A percentile compares a stretch with the other conserved stretches of the same genome.
Conservation (phyloP, 345 rosid species). For the Salix caprea region DNA sequence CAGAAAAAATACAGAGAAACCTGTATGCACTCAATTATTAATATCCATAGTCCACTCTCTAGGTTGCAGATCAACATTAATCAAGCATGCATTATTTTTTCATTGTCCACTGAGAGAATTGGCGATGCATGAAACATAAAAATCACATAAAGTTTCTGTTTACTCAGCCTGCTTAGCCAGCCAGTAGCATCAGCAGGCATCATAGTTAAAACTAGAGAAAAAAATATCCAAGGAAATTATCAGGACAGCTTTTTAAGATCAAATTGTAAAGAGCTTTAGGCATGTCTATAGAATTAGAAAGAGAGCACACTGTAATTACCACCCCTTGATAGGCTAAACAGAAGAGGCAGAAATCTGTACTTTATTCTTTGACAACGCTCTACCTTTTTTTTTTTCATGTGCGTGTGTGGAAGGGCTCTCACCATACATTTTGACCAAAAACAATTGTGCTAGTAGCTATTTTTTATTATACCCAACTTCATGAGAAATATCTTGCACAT, state of each 20-base stretch:
- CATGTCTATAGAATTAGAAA: background rate
- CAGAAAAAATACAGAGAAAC: background rate
- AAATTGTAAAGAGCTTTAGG: background rate
- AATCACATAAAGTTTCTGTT: background rate
- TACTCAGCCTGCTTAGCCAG: background rate
- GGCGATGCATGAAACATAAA: background rate
- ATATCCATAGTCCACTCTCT: background rate
- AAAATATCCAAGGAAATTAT: background rate
- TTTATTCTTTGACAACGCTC: background rate
- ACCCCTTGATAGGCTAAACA: background rate
- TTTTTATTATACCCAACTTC: background rate
- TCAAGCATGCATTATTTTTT: background rate
- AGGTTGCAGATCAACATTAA: background rate
- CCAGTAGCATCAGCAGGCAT: background rate
- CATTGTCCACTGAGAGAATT: background rate
- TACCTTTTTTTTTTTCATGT: background rate
- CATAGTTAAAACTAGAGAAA: background rate
- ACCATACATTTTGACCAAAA: background rate
- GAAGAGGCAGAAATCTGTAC: background rate
- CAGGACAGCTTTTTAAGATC: background rate
- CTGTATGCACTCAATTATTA: background rate
- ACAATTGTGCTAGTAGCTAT: background rate
- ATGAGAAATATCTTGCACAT: background rate
- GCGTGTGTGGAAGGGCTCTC: too few species aligned
- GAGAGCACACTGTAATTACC: background rate